Evolutionary conservation across 768 basidiomycete genomes (phyloP), one percentile per base, ranked within the genome.

Genomic region (Obba rivulosa): DNA sequence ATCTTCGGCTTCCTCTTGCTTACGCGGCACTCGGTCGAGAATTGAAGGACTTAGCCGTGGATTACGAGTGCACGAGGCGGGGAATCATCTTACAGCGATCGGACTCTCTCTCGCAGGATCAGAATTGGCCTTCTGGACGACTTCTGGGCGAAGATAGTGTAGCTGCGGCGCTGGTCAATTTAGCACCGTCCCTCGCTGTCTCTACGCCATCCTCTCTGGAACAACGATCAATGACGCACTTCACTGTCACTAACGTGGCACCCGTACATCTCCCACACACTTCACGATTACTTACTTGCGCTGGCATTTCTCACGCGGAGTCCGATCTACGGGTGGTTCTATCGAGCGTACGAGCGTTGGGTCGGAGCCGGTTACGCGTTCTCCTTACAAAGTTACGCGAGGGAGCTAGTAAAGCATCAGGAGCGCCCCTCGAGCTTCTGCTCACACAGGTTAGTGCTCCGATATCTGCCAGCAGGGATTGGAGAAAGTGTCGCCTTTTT

Each of bases 1-100:
- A 76, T 58, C 52, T 67, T 25, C 74, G 81, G 23, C 69, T 85
- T n/a, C 76, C 81, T 34, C 18, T 54, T 13, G 24, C 34, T 2
- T 37, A 31, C 23, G 24, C 31, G 21, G 8, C 4, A 3, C 8
- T 3, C 16, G 22, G n/a, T 5, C 4, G 16, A 13, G 46, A 49
- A 5, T 21, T 48, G 13, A 34, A 34, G 21, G 16, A 18, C 7
- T 13, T 42, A 5, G 20, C 48, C 14, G 20, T 48, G 1, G 4
- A 18, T 2, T 50, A 45, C 24, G 53, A 58, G 14, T 11, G 31
- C 10, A 2, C 48, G 1, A 49, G 56, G 8, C 50, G 58, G 3
- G 60, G 56, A 28, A 17, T 56, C 5, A 5, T 31, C 28, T 13
- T 31, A 13, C 28, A 38, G 1, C 18, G 20, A 2, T 34, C 44